phyloP scores from a whole-genome alignment of 2,329 filamentous ascomycete genomes.

The Aspergillus calidoustus region DNA sequence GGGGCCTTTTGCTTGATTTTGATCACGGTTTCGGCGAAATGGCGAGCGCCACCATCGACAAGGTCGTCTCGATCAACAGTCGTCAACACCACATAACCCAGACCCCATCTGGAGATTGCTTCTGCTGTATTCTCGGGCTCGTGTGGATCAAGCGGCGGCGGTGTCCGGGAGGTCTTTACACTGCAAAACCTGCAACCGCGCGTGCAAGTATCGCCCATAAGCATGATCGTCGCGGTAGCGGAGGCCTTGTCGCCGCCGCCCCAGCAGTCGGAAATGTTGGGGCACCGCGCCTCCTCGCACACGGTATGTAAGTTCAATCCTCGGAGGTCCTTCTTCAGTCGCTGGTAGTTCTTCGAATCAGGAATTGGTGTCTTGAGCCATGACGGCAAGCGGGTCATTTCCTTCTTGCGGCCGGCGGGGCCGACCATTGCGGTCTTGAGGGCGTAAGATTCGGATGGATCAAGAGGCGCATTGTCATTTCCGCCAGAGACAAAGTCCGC shows the following conservation, averaged over 20 bases:
- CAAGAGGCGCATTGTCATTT: slow-evolving; percentile 47
- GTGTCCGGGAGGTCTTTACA: slow-evolving; percentile 82
- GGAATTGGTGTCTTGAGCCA: slow-evolving; percentile 98
- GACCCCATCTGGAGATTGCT: slow-evolving; percentile 86
- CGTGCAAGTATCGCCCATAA: slow-evolving; percentile 98
- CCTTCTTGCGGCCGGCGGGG: slow-evolving; percentile 65
- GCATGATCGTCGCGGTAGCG: slow-evolving; percentile 97
- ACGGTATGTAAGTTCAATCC: slow-evolving; percentile 92
- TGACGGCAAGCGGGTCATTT: slow-evolving; percentile 76
- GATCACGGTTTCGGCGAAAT: slow-evolving; percentile 92
- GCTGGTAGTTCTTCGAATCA: slow-evolving; percentile 82
- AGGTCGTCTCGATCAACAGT: slow-evolving; percentile 93
- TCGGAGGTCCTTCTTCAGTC: slow-evolving; percentile 90
- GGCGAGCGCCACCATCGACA: slow-evolving; percentile 80
- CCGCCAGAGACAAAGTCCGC: slow-evolving; percentile 62
- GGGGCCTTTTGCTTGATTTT: slow-evolving; percentile 82
- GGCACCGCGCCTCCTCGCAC: slow-evolving; percentile 95
- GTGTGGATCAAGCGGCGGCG: slow-evolving; percentile 85
- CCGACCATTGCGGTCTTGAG: slow-evolving; percentile 66
- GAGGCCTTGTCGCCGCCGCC: slow-evolving; percentile 85
- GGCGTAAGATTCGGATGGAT: slow-evolving; percentile 59
- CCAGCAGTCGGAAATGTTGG: slow-evolving; percentile 98
- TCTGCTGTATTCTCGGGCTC: slow-evolving; percentile 97
- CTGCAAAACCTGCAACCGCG: slow-evolving; percentile 95
- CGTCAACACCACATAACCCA: slow-evolving; percentile 95